Conservation (phyloP, 1,139 yeast genomes). For the Hanseniaspora sp. region DNA sequence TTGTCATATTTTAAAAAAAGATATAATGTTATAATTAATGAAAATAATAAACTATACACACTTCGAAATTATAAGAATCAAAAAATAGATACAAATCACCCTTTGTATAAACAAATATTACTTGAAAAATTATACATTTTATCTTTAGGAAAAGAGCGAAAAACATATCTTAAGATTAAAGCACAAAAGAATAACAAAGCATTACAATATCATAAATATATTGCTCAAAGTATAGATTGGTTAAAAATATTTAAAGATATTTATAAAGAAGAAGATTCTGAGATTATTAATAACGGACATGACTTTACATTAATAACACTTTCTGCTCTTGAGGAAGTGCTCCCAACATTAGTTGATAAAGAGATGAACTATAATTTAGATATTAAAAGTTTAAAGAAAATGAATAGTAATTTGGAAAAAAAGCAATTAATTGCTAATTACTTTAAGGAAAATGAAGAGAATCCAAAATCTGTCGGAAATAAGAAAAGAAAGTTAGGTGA, state of each 20-base stretch:
- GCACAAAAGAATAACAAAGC: background rate
- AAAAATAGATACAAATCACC: slow-evolving; percentile 8
- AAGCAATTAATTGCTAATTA: background rate
- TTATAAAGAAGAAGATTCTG: background rate
- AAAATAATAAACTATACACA: background rate
- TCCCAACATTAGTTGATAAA: background rate
- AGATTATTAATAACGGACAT: background rate
- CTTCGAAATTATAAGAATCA: background rate
- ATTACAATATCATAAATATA: background rate
- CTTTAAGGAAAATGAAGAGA: background rate
- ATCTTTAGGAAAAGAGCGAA: background rate
- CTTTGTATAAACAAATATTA: slow-evolving; percentile 1
- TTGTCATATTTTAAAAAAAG: slow-evolving; percentile 1
- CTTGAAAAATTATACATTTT: background rate
- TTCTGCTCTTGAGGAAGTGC: slow-evolving; percentile 1
- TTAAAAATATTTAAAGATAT: background rate
- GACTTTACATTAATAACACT: background rate
- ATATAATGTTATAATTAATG: background rate
- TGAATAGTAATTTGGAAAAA: slow-evolving; percentile 1
- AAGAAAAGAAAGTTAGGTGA: slow-evolving; percentile 7
- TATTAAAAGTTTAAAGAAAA: background rate
- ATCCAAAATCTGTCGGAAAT: background rate
- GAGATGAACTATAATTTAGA: slow-evolving; percentile 7
- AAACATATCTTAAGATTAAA: background rate
- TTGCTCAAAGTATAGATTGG: slow-evolving; percentile 9